These are phyloP conservation scores for Helotiales sp. DNA, from an alignment of 2,329 filamentous ascomycete genomes.

Conservation along the genomic window DNA sequence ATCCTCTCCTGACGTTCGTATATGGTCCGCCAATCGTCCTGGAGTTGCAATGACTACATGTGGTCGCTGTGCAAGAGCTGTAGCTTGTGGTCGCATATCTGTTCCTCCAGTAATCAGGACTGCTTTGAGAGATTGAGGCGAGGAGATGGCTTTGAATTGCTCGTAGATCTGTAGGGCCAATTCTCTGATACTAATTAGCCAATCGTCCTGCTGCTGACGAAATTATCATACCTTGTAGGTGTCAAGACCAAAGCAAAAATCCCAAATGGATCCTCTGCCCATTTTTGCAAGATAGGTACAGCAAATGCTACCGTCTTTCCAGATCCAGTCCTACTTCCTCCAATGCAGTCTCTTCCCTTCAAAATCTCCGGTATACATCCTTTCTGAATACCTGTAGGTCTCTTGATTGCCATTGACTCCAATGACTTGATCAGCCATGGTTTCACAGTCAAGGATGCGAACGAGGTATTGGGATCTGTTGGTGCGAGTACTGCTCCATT, in stretches of 20 bases:
- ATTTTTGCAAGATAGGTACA: slow-evolving; percentile 89
- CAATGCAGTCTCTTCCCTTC: slow-evolving; percentile 89
- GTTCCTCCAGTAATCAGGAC: slow-evolving; percentile 88
- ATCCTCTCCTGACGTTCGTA: slow-evolving; percentile 86
- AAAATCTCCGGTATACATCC: slow-evolving; percentile 91
- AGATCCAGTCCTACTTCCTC: slow-evolving; percentile 90
- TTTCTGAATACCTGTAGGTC: slow-evolving; percentile 90
- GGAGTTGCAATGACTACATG: slow-evolving; percentile 95
- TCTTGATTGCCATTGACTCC: slow-evolving; percentile 73
- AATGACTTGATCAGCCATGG: slow-evolving; percentile 90
- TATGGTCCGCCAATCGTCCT: slow-evolving; percentile 89
- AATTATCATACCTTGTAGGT: slow-evolving; percentile 64
- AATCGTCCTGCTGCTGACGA: neutral
- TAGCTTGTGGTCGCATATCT: slow-evolving; percentile 89
- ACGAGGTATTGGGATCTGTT: slow-evolving; percentile 60
- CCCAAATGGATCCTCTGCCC: slow-evolving; percentile 87
- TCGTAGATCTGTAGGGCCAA: slow-evolving; percentile 95
- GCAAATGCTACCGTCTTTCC: slow-evolving; percentile 97
- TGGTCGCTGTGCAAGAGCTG: slow-evolving; percentile 76
- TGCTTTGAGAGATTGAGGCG: slow-evolving; percentile 82
- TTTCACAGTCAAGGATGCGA: slow-evolving; percentile 70
- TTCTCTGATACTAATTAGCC: slow-evolving; percentile 55
- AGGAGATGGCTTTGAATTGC: slow-evolving; percentile 90
- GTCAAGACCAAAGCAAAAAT: slow-evolving; percentile 91
- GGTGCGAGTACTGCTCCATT: slow-evolving; percentile 46